These are phyloP conservation scores for Atalantia buxifolia DNA, from an alignment of 345 rosid species.

Conservation along the genomic window DNA sequence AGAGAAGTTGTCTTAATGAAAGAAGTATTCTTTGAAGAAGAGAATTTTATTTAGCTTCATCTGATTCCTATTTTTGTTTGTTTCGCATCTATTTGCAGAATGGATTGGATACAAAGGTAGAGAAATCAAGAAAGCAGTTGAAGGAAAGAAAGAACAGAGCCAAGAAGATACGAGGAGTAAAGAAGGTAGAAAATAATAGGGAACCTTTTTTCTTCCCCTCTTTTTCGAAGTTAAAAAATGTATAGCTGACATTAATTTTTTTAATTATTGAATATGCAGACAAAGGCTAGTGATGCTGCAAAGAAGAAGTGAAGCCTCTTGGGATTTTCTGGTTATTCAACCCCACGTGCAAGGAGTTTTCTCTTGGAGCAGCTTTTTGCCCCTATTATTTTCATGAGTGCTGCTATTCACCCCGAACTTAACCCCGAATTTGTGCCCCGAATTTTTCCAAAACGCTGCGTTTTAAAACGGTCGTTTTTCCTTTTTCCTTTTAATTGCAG, in stretches of 20 bases:
- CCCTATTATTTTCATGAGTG: neutral
- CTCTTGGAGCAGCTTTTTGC: neutral
- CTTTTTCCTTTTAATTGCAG: too few species aligned
- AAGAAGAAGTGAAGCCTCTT: slow-evolving; percentile 30
- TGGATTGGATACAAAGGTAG: slow-evolving; percentile 28
- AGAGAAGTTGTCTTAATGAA: neutral
- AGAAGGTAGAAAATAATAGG: slow-evolving; percentile 21
- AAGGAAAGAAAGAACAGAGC: slow-evolving; percentile 34
- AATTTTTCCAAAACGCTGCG: too few species aligned
- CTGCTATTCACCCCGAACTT: too few species aligned
- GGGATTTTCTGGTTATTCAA: neutral
- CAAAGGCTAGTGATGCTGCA: slow-evolving; percentile 40
- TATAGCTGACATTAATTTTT: neutral
- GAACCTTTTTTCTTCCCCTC: too few species aligned
- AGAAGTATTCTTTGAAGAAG: too few species aligned
- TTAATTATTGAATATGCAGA: slow-evolving; percentile 10
- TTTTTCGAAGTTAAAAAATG: neutral
- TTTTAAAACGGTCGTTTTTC: too few species aligned
- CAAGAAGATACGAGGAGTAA: slow-evolving; percentile 28
- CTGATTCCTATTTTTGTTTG: neutral
- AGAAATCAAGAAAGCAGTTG: slow-evolving; percentile 32
- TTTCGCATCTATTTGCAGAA: slow-evolving; percentile 10
- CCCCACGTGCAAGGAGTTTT: neutral
- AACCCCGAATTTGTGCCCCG: too few species aligned
- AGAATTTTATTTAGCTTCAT: neutral